A percentile compares a stretch with the other conserved stretches of the same genome.
phyloP scores from a whole-genome alignment of 768 basidiomycete genomes.

The Pisolithus orientalis region DNA sequence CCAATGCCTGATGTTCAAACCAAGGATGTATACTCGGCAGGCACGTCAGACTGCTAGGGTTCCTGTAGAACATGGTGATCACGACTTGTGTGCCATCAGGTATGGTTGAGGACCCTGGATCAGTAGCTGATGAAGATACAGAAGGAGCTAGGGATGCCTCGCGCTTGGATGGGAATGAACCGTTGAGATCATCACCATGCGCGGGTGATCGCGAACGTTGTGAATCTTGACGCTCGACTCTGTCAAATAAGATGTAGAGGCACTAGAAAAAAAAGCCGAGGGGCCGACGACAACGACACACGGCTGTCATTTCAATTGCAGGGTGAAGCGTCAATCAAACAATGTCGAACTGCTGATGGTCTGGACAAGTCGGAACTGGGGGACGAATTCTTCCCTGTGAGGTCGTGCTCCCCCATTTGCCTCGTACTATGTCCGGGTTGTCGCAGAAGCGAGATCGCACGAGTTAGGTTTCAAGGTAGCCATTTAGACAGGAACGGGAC shows the following conservation, averaged over 20 bases:
- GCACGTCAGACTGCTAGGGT: not conserved
- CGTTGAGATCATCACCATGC: no score
- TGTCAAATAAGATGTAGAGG: not conserved
- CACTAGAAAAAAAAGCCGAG: not conserved
- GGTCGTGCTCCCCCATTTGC: constrained; percentile 15
- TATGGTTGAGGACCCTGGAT: not conserved
- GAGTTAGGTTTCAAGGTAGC: constrained; percentile 23
- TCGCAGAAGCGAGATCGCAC: constrained; percentile 24
- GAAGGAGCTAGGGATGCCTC: no score
- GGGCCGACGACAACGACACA: not conserved
- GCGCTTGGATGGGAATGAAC: no score
- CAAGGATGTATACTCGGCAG: not conserved
- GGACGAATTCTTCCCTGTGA: not conserved
- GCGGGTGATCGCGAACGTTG: no score
- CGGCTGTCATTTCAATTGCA: not conserved
- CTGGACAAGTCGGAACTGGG: not conserved
- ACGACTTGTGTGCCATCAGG: no score
- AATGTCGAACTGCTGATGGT: not conserved
- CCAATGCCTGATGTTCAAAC: not conserved
- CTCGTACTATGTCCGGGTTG: constrained; percentile 14
- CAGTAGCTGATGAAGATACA: not conserved
- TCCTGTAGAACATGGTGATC: no score
- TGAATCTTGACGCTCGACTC: not conserved
- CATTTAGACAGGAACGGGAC: constrained; percentile 25
- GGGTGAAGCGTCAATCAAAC: not conserved